Percentiles rank a stretch among this genome's conserved stretches.
phyloP scores from a whole-genome alignment of 1,284 basidiomycete genomes.

The Microbotryum violaceum region DNA sequence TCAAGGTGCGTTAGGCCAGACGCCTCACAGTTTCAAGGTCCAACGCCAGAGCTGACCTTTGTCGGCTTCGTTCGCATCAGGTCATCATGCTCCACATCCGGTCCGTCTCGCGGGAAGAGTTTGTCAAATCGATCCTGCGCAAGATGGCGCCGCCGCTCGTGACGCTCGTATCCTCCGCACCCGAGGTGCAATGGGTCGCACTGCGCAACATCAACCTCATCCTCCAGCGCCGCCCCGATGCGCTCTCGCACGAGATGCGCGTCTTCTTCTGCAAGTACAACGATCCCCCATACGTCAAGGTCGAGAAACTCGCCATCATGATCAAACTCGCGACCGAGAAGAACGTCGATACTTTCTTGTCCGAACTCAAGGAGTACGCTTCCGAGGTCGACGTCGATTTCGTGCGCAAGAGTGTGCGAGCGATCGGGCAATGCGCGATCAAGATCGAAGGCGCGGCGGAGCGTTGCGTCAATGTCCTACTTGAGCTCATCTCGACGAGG shows the following conservation, averaged over 20 bases:
- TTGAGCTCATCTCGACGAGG: conserved; percentile 83
- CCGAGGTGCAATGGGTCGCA: conserved; percentile 88
- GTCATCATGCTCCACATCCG: conserved; percentile 97
- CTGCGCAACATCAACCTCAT: conserved; percentile 93
- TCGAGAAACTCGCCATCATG: conserved; percentile 98
- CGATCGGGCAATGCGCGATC: conserved; percentile 92
- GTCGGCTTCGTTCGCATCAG: conserved; percentile 43
- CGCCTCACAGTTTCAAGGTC: background rate
- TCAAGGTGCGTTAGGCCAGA: conserved; percentile 57
- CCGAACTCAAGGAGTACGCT: conserved; percentile 95
- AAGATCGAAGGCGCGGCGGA: conserved; percentile 90
- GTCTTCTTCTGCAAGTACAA: conserved; percentile 99
- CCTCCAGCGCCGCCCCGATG: conserved; percentile 81
- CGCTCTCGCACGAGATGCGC: conserved; percentile 89
- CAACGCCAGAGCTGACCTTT: background rate
- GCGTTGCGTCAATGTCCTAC: conserved; percentile 84
- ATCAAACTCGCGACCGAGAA: conserved; percentile 82
- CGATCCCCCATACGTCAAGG: conserved; percentile 95
- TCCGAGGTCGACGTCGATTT: conserved; percentile 99
- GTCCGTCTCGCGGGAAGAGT: conserved; percentile 69
- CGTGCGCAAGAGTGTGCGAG: conserved; percentile 85
- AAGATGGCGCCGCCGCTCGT: conserved; percentile 97
- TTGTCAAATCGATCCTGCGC: conserved; percentile 75
- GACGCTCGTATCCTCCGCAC: conserved; percentile 53
- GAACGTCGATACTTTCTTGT: conserved; percentile 88